Evolutionary conservation across 441 rosid genomes (phyloP).

Genomic region (Capsella rubella): DNA sequence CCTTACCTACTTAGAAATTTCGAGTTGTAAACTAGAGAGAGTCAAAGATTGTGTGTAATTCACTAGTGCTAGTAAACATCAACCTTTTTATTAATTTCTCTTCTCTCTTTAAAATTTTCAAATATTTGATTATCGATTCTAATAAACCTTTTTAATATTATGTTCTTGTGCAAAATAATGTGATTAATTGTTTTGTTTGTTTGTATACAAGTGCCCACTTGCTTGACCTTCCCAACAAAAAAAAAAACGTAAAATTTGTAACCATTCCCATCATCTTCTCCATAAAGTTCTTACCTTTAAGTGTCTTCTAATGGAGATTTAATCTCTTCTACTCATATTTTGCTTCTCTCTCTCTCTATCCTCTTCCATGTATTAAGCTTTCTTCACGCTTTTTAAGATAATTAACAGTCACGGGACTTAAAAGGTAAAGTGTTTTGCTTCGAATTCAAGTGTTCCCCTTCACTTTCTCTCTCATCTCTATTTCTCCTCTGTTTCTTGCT

Average conservation of each 20-base stretch:
- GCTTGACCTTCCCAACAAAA: conserved; percentile 33
- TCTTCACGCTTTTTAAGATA: conserved; percentile 47
- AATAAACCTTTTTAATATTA: neutral
- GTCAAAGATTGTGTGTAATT: conserved; percentile 36
- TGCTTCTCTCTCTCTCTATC: conserved; percentile 18
- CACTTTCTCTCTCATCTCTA: conserved; percentile 5
- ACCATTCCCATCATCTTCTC: conserved; percentile 37
- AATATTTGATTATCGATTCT: neutral
- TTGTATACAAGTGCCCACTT: conserved; percentile 36
- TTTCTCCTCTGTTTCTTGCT: conserved; percentile 25
- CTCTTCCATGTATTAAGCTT: conserved; percentile 29
- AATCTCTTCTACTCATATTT: conserved; percentile 31
- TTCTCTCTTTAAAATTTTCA: neutral
- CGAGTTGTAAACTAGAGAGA: neutral
- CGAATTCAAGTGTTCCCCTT: conserved; percentile 49
- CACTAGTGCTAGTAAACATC: conserved; percentile 34
- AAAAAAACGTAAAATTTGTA: conserved; percentile 20
- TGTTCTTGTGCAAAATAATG: conserved; percentile 19
- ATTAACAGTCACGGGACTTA: conserved; percentile 44
- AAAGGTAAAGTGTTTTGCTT: conserved; percentile 46
- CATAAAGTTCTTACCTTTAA: conserved; percentile 41
- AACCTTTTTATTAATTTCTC: neutral
- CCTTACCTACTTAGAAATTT: no score
- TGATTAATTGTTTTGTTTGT: conserved; percentile 5
- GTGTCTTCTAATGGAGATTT: conserved; percentile 41